A percentile compares a stretch with the other conserved stretches of the same genome.
These are phyloP conservation scores for Fusarium acutatum DNA, from an alignment of 2,329 filamentous ascomycete genomes.

Conservation along the genomic window DNA sequence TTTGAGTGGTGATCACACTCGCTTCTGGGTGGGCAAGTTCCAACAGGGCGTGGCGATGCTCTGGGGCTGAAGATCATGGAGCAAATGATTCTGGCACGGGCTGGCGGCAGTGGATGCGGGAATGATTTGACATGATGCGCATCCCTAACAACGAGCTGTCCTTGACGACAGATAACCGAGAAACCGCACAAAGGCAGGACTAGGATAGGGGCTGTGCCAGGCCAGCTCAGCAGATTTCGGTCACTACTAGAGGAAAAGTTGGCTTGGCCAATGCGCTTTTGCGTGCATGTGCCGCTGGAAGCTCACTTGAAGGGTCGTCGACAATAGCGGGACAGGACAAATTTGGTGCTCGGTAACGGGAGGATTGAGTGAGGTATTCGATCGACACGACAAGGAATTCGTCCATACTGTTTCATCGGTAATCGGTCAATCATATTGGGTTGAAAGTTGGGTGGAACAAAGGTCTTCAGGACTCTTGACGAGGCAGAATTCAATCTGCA, in stretches of 20 bases:
- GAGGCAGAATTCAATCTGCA: conserved; percentile 15
- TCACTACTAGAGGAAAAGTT: conserved; percentile 29
- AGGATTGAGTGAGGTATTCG: conserved; percentile 14
- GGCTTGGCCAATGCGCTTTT: conserved; percentile 8
- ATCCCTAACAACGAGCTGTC: not conserved
- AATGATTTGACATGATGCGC: conserved; percentile 11
- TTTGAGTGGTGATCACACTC: conserved; percentile 6
- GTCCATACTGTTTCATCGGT: conserved; percentile 7
- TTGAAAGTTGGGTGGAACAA: conserved; percentile 9
- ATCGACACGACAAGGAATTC: conserved; percentile 8
- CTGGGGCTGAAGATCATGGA: conserved; percentile 34
- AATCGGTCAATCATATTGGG: conserved; percentile 1
- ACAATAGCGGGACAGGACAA: not conserved
- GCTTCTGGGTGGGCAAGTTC: conserved; percentile 10
- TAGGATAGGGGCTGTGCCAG: conserved; percentile 29
- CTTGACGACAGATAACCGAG: conserved; percentile 17
- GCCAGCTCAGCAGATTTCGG: conserved; percentile 30
- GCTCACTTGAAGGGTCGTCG: not conserved
- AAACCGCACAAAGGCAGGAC: not conserved
- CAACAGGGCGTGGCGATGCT: conserved; percentile 26
- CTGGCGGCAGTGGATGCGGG: conserved; percentile 32
- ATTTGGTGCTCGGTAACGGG: conserved; percentile 28
- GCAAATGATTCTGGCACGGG: conserved; percentile 30
- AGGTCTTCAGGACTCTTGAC: not conserved
- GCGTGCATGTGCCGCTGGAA: conserved; percentile 11